Base-by-base conservation (phyloP, 805 yeast genomes). In the Saturnispora kantuleensis region DNA sequence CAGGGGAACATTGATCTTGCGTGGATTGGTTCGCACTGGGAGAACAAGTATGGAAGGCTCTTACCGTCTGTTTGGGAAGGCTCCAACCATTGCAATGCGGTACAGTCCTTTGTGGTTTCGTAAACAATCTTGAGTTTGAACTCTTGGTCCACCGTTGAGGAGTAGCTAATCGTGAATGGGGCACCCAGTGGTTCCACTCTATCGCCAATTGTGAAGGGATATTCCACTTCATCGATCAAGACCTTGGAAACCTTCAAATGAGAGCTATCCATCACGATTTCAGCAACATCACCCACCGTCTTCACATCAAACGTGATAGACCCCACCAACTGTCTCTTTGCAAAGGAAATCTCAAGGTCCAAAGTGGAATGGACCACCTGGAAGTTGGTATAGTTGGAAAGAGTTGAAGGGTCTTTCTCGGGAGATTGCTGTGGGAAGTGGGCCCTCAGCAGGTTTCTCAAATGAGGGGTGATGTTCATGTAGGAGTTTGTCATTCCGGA, bases 21-120 rank as follows among this genome's bases (percentile, higher is more conserved):
- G 57, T 88, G 96, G 51, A 84, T 87, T 32, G 96, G 88, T 66
- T 88, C 95, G 58, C 94, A 76, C 64, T 88, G 96, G 10, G 96
- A 85, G 61, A 87, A 88, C 47, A 88, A 69, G 60, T 77, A 82
- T 1, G 86, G 87, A 21, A 70, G 69, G 35, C 72, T 73, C 49
- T 79, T 75, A 13, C 89, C 94, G 39, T 79, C 79, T 8, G 95
- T 83, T 53, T 80, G 84, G 43, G 71, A 77, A 31, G 80, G 77
- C n/a, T 74, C 76, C 43, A 88, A 66, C 79, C 93, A 88, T 62
- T 88, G 96, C 48, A 87, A 67, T 3, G 96, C 96, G 1, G 95
- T 84, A 57, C 94, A 82, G 17, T 76, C 61, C 6, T 67, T 65
- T 1, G 96, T 87, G 33, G 96, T 87, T 47, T 71, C 66, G 53